Conservation (phyloP, 2,329 filamentous ascomycete genomes). For the Chalara sp. region DNA sequence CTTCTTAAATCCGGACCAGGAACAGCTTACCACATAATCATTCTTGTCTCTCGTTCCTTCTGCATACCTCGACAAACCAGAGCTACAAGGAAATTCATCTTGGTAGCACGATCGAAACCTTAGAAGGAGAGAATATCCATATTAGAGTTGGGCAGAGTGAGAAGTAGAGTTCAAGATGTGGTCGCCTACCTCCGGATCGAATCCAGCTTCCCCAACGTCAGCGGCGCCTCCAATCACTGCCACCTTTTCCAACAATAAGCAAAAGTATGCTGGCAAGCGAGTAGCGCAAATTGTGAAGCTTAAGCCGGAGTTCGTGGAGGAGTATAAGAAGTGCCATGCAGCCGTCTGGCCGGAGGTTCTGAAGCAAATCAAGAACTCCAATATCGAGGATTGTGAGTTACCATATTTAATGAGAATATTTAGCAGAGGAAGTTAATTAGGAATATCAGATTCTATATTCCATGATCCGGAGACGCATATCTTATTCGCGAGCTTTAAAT, state of each 20-base stretch:
- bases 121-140: too few species aligned
- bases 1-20: too few species aligned
- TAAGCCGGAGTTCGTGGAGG: slow-evolving; percentile 55
- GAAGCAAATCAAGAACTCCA: slow-evolving; percentile 67
- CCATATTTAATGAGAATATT: too few species aligned
- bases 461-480: slow-evolving; percentile 56
- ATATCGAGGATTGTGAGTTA: slow-evolving; percentile 62
- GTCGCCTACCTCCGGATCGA: slow-evolving; percentile 1
- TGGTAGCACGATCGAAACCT: too few species aligned
- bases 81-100: too few species aligned
- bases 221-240: slow-evolving; percentile 3
- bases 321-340: slow-evolving; percentile 69
- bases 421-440: not conserved
- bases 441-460: slow-evolving; percentile 62
- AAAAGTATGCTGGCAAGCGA: slow-evolving; percentile 41
- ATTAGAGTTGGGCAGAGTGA: too few species aligned
- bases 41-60: too few species aligned
- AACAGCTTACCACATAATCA: too few species aligned
- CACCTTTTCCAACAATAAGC: slow-evolving; percentile 10
- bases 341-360: slow-evolving; percentile 73
- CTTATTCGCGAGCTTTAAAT: slow-evolving; percentile 73
- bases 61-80: too few species aligned
- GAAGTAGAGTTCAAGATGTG: not conserved
- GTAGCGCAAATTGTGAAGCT: slow-evolving; percentile 69
- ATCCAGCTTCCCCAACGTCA: slow-evolving; percentile 16